Percentiles rank a stretch among this genome's conserved stretches.
phyloP scores from a whole-genome alignment of 2,329 filamentous ascomycete species.

The Cladosporium sp. region DNA sequence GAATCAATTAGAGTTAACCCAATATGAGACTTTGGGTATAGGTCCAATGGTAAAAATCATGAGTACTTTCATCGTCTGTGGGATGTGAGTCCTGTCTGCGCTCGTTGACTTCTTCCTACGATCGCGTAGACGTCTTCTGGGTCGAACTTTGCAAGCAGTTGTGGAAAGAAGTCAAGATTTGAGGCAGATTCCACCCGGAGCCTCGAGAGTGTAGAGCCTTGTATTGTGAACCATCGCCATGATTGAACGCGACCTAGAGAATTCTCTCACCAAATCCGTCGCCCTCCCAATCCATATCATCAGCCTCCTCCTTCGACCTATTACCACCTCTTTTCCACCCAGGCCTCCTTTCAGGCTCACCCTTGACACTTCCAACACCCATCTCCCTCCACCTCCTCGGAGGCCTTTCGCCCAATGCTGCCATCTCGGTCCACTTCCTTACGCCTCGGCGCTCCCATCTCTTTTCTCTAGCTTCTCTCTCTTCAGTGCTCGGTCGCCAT shows the following conservation, averaged over 20 bases:
- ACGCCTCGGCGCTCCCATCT: conserved; percentile 48
- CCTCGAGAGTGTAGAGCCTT: neutral
- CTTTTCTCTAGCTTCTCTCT: conserved; percentile 39
- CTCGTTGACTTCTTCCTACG: too few species aligned
- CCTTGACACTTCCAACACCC: conserved; percentile 18
- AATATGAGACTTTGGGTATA: neutral
- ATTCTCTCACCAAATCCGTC: conserved; percentile 23
- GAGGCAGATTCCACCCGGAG: too few species aligned
- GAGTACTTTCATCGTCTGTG: too few species aligned
- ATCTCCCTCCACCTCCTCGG: conserved; percentile 47
- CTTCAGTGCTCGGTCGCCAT: conserved; percentile 58
- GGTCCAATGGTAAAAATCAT: too few species aligned
- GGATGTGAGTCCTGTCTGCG: too few species aligned
- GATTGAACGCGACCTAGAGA: conserved; percentile 1
- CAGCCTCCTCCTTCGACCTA: neutral
- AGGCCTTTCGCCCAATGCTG: conserved; percentile 52
- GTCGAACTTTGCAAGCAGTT: too few species aligned
- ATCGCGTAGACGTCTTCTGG: too few species aligned
- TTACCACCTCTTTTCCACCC: conserved; percentile 8
- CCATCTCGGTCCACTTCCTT: conserved; percentile 46
- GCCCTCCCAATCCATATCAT: conserved; percentile 18
- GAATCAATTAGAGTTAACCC: neutral
- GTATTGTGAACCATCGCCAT: neutral
- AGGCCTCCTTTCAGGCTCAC: conserved; percentile 4
- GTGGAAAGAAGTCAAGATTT: too few species aligned